Base-by-base conservation (phyloP, 768 basidiomycete genomes). In the Rhodosporidiobolus sp. region DNA sequence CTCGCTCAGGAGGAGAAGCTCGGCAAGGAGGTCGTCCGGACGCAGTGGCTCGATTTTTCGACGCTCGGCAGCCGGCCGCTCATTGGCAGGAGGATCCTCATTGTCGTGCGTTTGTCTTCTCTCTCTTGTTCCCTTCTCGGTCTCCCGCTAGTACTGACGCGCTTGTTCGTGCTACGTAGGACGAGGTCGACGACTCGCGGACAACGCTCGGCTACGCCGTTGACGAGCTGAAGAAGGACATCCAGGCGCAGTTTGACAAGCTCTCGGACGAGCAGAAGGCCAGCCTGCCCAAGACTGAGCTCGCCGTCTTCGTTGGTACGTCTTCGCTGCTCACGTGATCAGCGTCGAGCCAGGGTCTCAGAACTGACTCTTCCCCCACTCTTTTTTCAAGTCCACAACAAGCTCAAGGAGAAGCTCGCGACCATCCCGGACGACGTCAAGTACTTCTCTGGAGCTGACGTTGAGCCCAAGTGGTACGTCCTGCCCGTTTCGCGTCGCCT, bases 191-290 rank as follows among this genome's bases (percentile, higher is more conserved):
- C 63, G 83, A 84, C 69, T 80, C 82, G 28, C 78, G 80, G 38
- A 78, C 74, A 19, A 77, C 77, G 4, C 72, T 80, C 17, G 94
- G 92, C 76, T 99, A 98, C 79, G 94, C 94, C 7, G 83, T 97
- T 57, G 85, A 86, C 14, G 96, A 99, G 81, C 87, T 99, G 38
- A 85, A 88, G 79, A 90, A 89, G 80, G 96, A 99, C 79, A 90
- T 96, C 62, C 77, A 80, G 43, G 77, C 81, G 61, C 82, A 83
- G 77, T 72, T 67, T 48, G 65, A 48, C 52, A 61, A 62, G 60
- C 65, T 76, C 14, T 45, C 71, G 1, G 60, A 61, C 32, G 72
- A 76, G 28, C 58, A 76, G 67, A 71, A 91, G 22, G 81, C 86
- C 38, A 80, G 80, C 19, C 85, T 87, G 67, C 88, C 90, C 28